Conservation (phyloP, 2,329 filamentous ascomycete genomes). For the Ceratocystis destructans region DNA sequence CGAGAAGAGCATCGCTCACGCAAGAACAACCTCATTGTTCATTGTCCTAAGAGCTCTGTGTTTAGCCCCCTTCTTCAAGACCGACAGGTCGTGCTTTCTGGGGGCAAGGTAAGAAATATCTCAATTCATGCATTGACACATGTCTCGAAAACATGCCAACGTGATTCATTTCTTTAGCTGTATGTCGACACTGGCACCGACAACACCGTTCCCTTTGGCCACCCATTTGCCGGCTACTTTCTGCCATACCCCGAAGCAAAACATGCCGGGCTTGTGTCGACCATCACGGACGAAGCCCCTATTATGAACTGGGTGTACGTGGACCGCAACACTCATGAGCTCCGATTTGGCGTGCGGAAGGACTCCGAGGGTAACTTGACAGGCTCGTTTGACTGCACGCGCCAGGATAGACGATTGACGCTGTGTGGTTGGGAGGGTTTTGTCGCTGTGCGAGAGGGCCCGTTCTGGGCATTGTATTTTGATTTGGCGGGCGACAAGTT, state of each 20-base stretch:
- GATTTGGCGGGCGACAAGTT: slow-evolving; percentile 35
- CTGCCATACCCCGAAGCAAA: slow-evolving; percentile 42
- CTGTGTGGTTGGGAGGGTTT: slow-evolving; percentile 39
- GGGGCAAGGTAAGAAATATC: slow-evolving; percentile 27
- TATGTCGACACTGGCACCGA: slow-evolving; percentile 31
- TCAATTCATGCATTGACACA: neutral
- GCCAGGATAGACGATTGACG: slow-evolving; percentile 37
- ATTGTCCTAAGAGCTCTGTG: slow-evolving; percentile 34
- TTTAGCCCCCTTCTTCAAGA: slow-evolving; percentile 33
- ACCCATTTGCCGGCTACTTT: slow-evolving; percentile 44
- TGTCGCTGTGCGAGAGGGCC: slow-evolving; percentile 33
- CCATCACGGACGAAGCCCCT: slow-evolving; percentile 36
- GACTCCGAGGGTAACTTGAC: slow-evolving; percentile 33
- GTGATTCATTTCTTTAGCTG: slow-evolving; percentile 20
- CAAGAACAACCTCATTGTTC: slow-evolving; percentile 35
- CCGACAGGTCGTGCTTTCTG: slow-evolving; percentile 33
- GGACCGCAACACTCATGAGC: slow-evolving; percentile 32
- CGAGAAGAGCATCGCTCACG: slow-evolving; percentile 35
- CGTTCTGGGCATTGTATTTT: slow-evolving; percentile 36
- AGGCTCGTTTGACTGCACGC: slow-evolving; percentile 38
- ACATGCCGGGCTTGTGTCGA: slow-evolving; percentile 35
- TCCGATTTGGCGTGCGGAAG: slow-evolving; percentile 34
- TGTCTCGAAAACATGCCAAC: neutral
- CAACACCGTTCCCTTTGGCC: slow-evolving; percentile 27
- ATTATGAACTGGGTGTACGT: slow-evolving; percentile 40